Evolutionary conservation across 495 filamentous ascomycete genomes (phyloP).

Genomic region (Hyphodiscus hymeniophilus): DNA sequence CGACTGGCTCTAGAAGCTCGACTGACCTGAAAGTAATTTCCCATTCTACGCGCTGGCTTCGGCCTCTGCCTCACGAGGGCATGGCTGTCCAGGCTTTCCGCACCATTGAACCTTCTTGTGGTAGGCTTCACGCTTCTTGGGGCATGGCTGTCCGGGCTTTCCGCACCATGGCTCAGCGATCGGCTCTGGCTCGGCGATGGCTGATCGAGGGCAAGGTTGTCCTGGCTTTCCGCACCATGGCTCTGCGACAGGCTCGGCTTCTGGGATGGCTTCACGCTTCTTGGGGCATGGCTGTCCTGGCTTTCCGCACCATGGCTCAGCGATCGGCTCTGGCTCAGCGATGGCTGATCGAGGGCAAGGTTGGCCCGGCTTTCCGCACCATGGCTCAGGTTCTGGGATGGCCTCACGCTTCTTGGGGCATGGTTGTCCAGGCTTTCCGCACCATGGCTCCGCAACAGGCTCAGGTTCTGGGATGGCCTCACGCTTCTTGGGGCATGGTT

Average conservation of each 20-base stretch:
- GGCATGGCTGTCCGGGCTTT: constrained; percentile 25
- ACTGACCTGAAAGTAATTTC: too few species aligned
- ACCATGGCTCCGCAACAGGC: constrained; percentile 18
- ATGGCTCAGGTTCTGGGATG: constrained; percentile 10
- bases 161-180: constrained; percentile 23
- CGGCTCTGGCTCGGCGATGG: background rate
- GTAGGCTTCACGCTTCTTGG: constrained; percentile 22
- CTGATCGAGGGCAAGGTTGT: constrained; percentile 16
- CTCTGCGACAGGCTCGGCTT: constrained; percentile 5
- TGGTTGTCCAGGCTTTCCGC: constrained; percentile 26
- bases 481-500: too few species aligned
- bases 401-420: constrained; percentile 20
- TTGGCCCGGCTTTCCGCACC: constrained; percentile 11
- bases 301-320: constrained; percentile 17
- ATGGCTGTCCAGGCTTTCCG: constrained; percentile 14
- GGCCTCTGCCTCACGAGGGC: constrained; percentile 19
- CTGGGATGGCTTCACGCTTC: constrained; percentile 6
- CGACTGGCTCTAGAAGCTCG: too few species aligned
- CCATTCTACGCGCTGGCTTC: too few species aligned
- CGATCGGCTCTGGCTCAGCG: background rate
- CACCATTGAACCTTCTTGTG: constrained; percentile 17
- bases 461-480: too few species aligned
- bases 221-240: constrained; percentile 17
- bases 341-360: constrained; percentile 18
- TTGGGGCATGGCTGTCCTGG: constrained; percentile 23